These are phyloP conservation scores for Cercospora citrullina DNA, from an alignment of 2,329 filamentous ascomycete species.

Conservation along the genomic window DNA sequence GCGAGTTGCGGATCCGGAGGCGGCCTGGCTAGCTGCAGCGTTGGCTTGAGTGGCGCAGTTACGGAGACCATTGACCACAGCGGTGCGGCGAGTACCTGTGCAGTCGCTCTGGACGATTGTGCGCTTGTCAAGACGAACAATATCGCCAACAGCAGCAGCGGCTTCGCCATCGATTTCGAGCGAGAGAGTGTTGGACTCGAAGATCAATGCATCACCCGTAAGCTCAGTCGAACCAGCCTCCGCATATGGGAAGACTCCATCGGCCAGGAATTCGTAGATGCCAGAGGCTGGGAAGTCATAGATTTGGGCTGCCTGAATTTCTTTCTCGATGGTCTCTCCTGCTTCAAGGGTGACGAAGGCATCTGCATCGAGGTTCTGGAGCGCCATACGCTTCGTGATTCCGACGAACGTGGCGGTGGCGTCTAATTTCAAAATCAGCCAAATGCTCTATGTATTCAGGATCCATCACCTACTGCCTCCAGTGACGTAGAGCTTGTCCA, in stretches of 20 bases:
- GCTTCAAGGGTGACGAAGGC: neutral
- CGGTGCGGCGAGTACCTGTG: neutral
- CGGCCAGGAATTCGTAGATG: neutral
- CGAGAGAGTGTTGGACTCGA: neutral
- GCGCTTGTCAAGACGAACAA: neutral
- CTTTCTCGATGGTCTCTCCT: neutral
- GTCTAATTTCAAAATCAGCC: neutral
- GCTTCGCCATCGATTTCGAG: neutral
- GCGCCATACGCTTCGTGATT: neutral
- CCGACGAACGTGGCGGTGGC: neutral
- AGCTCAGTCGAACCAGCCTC: neutral
- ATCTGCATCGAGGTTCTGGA: neutral
- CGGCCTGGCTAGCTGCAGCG: neutral
- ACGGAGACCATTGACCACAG: neutral
- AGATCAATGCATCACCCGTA: neutral
- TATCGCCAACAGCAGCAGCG: neutral
- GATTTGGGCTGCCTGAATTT: neutral
- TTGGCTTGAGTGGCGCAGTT: constrained; percentile 1
- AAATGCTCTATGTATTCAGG: neutral
- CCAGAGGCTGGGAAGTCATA: neutral
- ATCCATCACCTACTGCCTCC: neutral
- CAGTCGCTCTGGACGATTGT: neutral
- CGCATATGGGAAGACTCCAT: neutral
- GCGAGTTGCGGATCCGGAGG: constrained; percentile 1
- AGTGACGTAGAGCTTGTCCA: neutral